Evolutionary conservation across 2,329 filamentous ascomycete species (phyloP).

Genomic region (Penicillium rolfsii): DNA sequence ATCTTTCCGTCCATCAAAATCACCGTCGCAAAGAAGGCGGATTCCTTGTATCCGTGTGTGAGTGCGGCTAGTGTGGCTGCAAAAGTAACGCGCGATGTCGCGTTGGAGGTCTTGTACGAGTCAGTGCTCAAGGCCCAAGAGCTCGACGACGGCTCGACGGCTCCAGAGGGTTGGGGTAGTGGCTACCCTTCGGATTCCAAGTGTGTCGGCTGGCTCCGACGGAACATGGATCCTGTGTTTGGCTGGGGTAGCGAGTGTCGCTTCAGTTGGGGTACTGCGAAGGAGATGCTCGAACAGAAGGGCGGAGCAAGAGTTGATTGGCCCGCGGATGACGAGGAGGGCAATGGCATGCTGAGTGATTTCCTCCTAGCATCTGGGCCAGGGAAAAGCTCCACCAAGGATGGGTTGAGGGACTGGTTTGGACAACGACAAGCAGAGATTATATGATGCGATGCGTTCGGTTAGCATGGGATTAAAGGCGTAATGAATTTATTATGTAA

Average conservation of each 20-base stretch:
- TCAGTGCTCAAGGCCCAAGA: conserved; percentile 47
- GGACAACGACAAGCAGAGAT: conserved; percentile 70
- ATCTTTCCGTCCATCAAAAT: conserved; percentile 78
- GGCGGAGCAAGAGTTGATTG: conserved; percentile 76
- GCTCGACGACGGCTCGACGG: conserved; percentile 35
- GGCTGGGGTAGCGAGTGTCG: conserved; percentile 93
- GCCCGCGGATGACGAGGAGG: conserved; percentile 73
- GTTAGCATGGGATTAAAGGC: conserved; percentile 18
- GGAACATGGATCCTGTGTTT: conserved; percentile 89
- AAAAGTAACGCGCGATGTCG: conserved; percentile 92
- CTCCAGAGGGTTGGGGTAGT: conserved; percentile 72
- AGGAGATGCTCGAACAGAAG: conserved; percentile 86
- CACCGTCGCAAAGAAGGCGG: conserved; percentile 86
- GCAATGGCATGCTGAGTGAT: conserved; percentile 69
- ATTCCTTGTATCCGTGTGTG: conserved; percentile 88
- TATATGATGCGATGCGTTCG: conserved; percentile 56
- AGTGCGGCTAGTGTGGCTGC: conserved; percentile 93
- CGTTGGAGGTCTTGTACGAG: conserved; percentile 77
- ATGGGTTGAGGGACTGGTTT: conserved; percentile 83
- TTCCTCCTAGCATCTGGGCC: conserved; percentile 62
- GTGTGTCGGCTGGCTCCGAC: conserved; percentile 78
- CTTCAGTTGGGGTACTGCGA: conserved; percentile 94
- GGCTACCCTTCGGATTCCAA: conserved; percentile 89
- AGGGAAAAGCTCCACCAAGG: conserved; percentile 56
- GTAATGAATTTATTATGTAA: conserved; percentile 26